Base-by-base conservation (phyloP, 306 rosid species). In the Vachellia collinsii region DNA sequence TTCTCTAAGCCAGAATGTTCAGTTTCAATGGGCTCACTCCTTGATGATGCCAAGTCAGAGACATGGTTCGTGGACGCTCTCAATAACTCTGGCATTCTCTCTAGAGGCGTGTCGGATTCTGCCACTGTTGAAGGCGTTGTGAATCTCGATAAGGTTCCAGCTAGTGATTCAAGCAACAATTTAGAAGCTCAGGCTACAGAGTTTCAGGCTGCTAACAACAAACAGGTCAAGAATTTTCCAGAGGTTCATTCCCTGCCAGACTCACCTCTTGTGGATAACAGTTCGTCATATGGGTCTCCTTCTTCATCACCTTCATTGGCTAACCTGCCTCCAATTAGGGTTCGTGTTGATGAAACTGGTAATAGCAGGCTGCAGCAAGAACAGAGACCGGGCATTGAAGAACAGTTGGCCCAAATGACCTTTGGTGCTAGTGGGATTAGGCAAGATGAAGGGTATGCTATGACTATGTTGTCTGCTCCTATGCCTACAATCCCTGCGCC, bases 31-130 rank as follows among this genome's bases (percentile, higher is more conserved):
- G 97, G 99, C 3, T 89, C 93, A 1, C 77, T 93, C 36, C 89
- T 96, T 36, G 92, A 90, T 74, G 97, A 93, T 73, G 90, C 91
- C 1, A 93, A 93, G 79, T 92, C 97, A 3, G 99, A 96, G 59
- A 89, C 92, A 7, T 96, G 98, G 99, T 96, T 96, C 67, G 98
- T 96, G 11, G 94, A 96, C 50, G 97, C 99, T 3, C 93, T 93
- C 2, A 96, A 96, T 76, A 88, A 92, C 41, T 88, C 92, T 0
- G 97, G 91, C 6, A 53, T 89, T 1, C 63, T 90, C 9, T 81
- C 85, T 0, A 59, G 97, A 7, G 89, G 86, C 9, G 77, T 87
- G 0, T 93, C 99, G 10, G 98, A 96, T 74, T 87, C 99, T 0
- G 97, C 93, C 10, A 71, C 85, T 6, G 78, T 76, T 75, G 89